phyloP scores from a whole-genome alignment of 768 basidiomycete genomes.

The Rickenella mellea region DNA sequence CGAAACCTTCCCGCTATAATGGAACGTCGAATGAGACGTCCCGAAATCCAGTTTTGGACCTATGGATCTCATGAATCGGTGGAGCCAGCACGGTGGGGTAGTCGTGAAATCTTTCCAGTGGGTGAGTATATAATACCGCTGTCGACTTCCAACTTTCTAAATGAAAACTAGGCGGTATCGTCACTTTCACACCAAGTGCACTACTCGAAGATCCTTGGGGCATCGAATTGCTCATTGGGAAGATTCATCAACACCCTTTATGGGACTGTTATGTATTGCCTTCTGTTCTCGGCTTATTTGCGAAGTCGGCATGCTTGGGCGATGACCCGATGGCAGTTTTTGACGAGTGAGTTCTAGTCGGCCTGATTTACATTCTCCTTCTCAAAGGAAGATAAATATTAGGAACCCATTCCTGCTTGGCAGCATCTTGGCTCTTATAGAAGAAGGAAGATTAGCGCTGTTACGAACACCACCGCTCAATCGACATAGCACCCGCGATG shows the following conservation, averaged over 20 bases:
- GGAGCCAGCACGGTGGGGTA: conserved; percentile 44
- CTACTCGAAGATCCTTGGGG: conserved; percentile 44
- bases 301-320: conserved; percentile 25
- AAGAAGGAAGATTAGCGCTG: conserved; percentile 46
- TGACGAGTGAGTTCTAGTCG: conserved; percentile 26
- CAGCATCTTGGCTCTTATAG: conserved; percentile 38
- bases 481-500: conserved; percentile 12
- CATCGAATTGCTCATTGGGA: conserved; percentile 36
- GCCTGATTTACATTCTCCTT: not conserved
- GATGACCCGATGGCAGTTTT: conserved; percentile 32
- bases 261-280: conserved; percentile 67
- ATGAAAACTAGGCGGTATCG: conserved; percentile 48
- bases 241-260: conserved; percentile 48
- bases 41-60: conserved; percentile 49
- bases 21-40: conserved; percentile 32
- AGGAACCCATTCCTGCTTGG: conserved; percentile 33
- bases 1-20: conserved; percentile 39
- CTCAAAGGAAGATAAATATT: not conserved
- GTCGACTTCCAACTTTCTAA: not conserved
- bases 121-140: conserved; percentile 31
- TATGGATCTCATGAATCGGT: conserved; percentile 58
- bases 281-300: conserved; percentile 48
- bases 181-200: conserved; percentile 59
- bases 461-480: conserved; percentile 36
- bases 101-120: conserved; percentile 57